phyloP scores from a whole-genome alignment of 2,329 filamentous ascomycete genomes.

The Trichoderma sp. region DNA sequence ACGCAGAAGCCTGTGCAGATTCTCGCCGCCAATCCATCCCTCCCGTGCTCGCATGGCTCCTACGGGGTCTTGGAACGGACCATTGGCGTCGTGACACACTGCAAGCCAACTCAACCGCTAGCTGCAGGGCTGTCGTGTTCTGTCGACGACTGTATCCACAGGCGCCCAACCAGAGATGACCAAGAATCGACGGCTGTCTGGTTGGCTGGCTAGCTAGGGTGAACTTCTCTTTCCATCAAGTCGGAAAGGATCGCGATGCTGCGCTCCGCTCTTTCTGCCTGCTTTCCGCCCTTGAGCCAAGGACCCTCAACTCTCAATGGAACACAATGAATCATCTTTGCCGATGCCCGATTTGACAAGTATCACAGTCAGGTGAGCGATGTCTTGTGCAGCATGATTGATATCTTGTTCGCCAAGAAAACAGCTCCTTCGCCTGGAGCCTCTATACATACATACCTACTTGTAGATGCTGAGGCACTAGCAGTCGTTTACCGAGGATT shows the following conservation, averaged over 20 bases:
- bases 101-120: conserved; percentile 27
- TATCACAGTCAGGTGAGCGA: conserved; percentile 17
- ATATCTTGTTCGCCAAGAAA: not conserved
- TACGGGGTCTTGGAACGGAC: conserved; percentile 16
- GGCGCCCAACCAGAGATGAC: conserved; percentile 22
- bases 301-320: not conserved
- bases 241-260: not conserved
- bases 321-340: too few species aligned
- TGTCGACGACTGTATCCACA: conserved; percentile 20
- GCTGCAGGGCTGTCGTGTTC: conserved; percentile 25
- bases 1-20: not conserved
- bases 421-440: not conserved
- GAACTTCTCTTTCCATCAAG: conserved; percentile 10
- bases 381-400: not conserved
- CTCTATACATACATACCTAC: not conserved
- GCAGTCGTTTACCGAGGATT: not conserved
- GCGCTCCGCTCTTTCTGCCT: conserved; percentile 2
- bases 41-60: conserved; percentile 18
- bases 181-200: not conserved
- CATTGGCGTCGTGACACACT: conserved; percentile 27
- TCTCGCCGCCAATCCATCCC: not conserved
- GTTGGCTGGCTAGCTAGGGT: not conserved
- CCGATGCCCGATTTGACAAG: not conserved
- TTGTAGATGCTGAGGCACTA: conserved; percentile 4
- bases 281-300: not conserved